phyloP scores from a whole-genome alignment of 768 basidiomycete genomes.

The Lentinus brumalis region DNA sequence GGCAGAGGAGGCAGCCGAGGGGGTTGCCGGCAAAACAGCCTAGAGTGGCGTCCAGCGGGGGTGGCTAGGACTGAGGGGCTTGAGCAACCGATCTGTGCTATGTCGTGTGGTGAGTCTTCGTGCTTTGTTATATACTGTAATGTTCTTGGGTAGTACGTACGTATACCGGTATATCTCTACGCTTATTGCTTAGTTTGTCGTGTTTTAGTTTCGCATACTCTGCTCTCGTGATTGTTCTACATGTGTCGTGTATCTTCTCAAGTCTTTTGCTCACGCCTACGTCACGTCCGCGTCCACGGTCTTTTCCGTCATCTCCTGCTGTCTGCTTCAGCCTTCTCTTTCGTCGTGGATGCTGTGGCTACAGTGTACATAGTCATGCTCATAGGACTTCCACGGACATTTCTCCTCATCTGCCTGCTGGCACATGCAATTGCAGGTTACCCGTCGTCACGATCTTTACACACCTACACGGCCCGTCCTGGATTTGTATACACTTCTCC shows the following conservation, averaged over 20 bases:
- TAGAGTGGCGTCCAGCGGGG: conserved; percentile 10
- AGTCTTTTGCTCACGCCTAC: not conserved
- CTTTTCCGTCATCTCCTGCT: too few species aligned
- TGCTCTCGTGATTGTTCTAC: too few species aligned
- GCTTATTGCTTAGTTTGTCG: too few species aligned
- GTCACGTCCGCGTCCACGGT: not conserved
- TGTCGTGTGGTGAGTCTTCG: not conserved
- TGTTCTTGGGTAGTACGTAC: too few species aligned
- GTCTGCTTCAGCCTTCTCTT: not conserved
- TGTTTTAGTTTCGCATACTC: too few species aligned
- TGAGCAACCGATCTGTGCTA: not conserved
- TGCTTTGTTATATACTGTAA: not conserved
- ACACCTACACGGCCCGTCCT: not conserved
- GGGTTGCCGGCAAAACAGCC: conserved; percentile 6
- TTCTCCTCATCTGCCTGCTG: too few species aligned
- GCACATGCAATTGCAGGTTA: too few species aligned
- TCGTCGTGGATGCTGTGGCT: not conserved
- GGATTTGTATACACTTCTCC: too few species aligned
- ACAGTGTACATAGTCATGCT: not conserved
- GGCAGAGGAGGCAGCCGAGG: conserved; percentile 11
- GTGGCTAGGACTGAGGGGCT: not conserved
- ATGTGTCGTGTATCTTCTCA: not conserved
- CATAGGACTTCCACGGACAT: too few species aligned
- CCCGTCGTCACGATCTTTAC: too few species aligned
- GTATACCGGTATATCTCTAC: too few species aligned